Evolutionary conservation across 225 moss, liverwort and hornwort species (phyloP).

Genomic region (Polytrichum commune): DNA sequence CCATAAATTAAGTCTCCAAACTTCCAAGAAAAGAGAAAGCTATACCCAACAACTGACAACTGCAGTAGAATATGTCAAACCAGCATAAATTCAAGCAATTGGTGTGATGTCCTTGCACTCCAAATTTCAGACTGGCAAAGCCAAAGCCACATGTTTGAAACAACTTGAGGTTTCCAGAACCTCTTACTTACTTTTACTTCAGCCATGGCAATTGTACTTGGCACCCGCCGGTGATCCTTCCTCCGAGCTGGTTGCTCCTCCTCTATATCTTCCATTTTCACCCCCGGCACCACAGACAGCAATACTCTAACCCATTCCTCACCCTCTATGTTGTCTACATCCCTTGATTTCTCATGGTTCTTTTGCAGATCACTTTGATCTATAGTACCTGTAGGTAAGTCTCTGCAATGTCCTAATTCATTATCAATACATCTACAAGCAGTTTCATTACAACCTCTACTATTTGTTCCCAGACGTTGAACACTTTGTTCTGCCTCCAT

Average conservation of each 20-base stretch:
- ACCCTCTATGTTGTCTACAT: conserved; percentile 33
- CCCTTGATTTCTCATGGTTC: conserved; percentile 27
- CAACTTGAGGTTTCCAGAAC: not conserved
- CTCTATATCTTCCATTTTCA: conserved; percentile 95
- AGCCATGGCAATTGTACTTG: conserved; percentile 96
- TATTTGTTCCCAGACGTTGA: conserved; percentile 17
- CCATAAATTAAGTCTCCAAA: conserved; percentile 20
- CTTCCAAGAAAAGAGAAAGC: too few species aligned
- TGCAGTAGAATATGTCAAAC: too few species aligned
- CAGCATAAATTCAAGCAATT: too few species aligned
- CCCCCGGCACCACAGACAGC: conserved; percentile 87
- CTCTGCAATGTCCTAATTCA: conserved; percentile 28
- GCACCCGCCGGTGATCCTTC: conserved; percentile 84
- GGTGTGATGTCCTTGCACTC: too few species aligned
- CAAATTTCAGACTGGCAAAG: not conserved
- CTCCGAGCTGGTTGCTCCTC: conserved; percentile 76
- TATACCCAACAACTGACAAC: too few species aligned
- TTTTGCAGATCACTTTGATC: conserved; percentile 19
- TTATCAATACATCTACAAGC: conserved; percentile 40
- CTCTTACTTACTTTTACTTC: conserved; percentile 85
- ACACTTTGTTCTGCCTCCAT: conserved; percentile 24
- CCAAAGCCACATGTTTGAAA: not conserved
- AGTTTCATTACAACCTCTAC: conserved; percentile 2
- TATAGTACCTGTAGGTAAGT: conserved; percentile 28
- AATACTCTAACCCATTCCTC: conserved; percentile 85